A percentile compares a stretch with the other conserved stretches of the same genome.
Evolutionary conservation across 352 stramenopile species (phyloP).

Genomic region (Globisporangium takayamanum): DNA sequence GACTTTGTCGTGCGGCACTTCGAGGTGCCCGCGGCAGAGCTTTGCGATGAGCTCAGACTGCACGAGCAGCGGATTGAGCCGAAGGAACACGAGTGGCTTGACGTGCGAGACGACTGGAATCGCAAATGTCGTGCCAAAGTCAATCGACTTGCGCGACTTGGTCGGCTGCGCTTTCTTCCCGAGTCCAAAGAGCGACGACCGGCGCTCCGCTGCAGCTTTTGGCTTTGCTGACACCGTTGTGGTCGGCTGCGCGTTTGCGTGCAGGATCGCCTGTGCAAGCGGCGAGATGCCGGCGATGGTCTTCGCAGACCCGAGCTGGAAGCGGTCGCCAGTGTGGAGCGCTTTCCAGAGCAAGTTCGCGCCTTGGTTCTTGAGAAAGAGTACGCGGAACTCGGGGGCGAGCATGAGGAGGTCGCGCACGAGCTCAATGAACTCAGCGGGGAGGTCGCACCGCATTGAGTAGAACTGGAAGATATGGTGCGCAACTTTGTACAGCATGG

Average conservation of each 20-base stretch:
- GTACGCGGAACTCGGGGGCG: constrained; percentile 25
- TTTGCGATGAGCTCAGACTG: constrained; percentile 8
- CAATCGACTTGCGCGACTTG: constrained; percentile 18
- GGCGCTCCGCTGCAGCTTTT: constrained; percentile 10
- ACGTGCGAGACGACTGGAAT: constrained; percentile 11
- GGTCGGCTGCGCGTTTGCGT: neutral
- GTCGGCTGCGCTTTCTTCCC: constrained; percentile 16
- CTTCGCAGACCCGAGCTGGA: constrained; percentile 1
- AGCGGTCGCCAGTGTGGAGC: constrained; percentile 25
- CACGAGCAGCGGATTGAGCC: constrained; percentile 12
- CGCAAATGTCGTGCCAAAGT: constrained; percentile 25
- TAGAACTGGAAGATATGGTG: constrained; percentile 50
- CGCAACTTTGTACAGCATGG: constrained; percentile 25
- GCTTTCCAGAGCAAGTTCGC: constrained; percentile 39
- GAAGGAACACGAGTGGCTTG: constrained; percentile 15
- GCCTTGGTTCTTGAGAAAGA: constrained; percentile 45
- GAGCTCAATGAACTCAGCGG: constrained; percentile 28
- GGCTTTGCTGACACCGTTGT: neutral
- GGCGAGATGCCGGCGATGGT: constrained; percentile 1
- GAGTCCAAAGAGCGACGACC: constrained; percentile 30
- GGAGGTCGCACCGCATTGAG: constrained; percentile 26
- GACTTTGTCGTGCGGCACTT: constrained; percentile 3
- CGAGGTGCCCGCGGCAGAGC: constrained; percentile 6
- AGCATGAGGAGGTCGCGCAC: constrained; percentile 34
- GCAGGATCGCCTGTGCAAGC: constrained; percentile 7